Percentiles rank a stretch among this genome's conserved stretches.
These are phyloP conservation scores for Neurospora terricola DNA, from an alignment of 495 filamentous ascomycete species.

Conservation along the genomic window DNA sequence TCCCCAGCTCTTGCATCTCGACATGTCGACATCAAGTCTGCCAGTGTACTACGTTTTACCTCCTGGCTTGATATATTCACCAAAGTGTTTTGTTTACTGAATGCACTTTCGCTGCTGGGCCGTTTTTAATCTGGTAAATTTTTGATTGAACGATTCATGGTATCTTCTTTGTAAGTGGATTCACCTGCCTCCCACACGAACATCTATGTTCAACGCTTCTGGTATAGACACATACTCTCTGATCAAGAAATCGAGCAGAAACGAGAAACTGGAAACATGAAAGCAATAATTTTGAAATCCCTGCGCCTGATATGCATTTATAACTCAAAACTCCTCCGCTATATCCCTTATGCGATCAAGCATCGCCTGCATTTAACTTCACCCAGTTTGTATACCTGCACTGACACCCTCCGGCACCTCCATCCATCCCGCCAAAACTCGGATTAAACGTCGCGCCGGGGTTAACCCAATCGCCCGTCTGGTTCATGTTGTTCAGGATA, in stretches of 20 bases:
- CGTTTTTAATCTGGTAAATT: not conserved
- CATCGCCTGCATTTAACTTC: slow-evolving; percentile 6
- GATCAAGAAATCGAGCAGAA: not conserved
- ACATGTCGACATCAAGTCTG: not conserved
- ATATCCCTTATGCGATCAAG: not conserved
- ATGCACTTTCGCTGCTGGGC: too few relatives aligned
- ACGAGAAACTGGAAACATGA: not conserved
- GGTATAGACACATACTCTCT: not conserved
- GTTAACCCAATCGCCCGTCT: slow-evolving; percentile 53
- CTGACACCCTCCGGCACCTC: slow-evolving; percentile 61
- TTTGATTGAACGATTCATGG: not conserved
- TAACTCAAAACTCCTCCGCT: not conserved
- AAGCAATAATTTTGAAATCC: not conserved
- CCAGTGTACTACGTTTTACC: not conserved
- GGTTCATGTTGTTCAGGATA: slow-evolving; percentile 47
- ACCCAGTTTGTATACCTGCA: slow-evolving; percentile 68
- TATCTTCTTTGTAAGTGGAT: not conserved
- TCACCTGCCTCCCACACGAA: not conserved
- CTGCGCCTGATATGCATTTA: not conserved
- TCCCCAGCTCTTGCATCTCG: not conserved
- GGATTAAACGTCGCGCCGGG: slow-evolving; percentile 30
- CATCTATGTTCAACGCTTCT: not conserved
- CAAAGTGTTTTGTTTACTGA: too few relatives aligned
- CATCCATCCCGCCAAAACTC: slow-evolving; percentile 51
- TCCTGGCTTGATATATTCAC: not conserved